Percentiles rank a stretch among this genome's conserved stretches.
Evolutionary conservation across 495 filamentous ascomycete species (phyloP).

Genomic region (Glonium stellatum): DNA sequence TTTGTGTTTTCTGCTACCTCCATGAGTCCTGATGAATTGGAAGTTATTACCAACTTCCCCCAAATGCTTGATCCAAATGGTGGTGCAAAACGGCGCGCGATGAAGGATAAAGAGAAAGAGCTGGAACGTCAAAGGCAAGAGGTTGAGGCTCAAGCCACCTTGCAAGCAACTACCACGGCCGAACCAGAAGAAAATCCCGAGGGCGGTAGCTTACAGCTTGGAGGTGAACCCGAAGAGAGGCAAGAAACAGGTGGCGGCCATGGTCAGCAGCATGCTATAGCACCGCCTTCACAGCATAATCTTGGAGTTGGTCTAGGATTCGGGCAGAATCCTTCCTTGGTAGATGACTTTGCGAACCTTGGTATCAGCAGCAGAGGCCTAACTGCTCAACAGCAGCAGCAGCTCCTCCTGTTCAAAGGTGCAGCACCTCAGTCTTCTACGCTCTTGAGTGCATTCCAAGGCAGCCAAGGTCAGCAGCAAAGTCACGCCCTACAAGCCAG

Average conservation of each 20-base stretch:
- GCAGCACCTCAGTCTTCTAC: constrained; percentile 45
- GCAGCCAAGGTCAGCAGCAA: constrained; percentile 38
- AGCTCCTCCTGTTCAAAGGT: constrained; percentile 57
- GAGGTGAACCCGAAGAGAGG: constrained; percentile 78
- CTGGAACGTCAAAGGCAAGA: constrained; percentile 54
- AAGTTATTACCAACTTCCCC: constrained; percentile 56
- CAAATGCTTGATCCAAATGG: constrained; percentile 75
- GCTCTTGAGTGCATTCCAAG: constrained; percentile 52
- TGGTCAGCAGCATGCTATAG: constrained; percentile 52
- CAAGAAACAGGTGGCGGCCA: constrained; percentile 43
- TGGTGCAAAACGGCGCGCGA: constrained; percentile 64
- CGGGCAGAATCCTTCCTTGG: constrained; percentile 42
- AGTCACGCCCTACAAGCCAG: constrained; percentile 34
- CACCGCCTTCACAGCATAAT: constrained; percentile 64
- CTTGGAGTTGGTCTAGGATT: constrained; percentile 37
- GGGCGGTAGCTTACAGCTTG: constrained; percentile 80
- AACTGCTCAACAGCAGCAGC: constrained; percentile 72
- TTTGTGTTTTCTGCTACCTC: constrained; percentile 52
- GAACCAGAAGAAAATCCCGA: constrained; percentile 49
- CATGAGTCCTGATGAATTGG: constrained; percentile 48
- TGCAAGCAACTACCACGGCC: constrained; percentile 35
- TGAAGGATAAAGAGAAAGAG: constrained; percentile 56
- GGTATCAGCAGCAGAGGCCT: constrained; percentile 59
- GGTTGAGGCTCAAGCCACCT: constrained; percentile 50
- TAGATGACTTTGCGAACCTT: constrained; percentile 49